These are phyloP conservation scores for Candida albicans DNA, from an alignment of 1,139 yeast genomes.

Conservation along the genomic window DNA sequence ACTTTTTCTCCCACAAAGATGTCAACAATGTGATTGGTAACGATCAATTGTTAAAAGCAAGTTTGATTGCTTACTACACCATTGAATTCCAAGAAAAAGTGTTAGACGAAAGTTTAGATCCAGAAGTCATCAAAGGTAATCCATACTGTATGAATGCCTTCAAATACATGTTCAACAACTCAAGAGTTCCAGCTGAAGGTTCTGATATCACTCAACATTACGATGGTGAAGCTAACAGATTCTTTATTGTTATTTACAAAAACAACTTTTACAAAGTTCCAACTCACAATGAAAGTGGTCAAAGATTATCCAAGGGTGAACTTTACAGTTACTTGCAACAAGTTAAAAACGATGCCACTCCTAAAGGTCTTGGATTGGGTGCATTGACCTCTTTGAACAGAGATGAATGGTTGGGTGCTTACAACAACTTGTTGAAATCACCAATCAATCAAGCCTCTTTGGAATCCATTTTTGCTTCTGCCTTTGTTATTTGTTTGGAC, in stretches of 20 bases:
- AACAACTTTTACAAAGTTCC: slow-evolving; percentile 82
- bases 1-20: slow-evolving; percentile 84
- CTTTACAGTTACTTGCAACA: slow-evolving; percentile 65
- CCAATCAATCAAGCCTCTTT: slow-evolving; percentile 61
- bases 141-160: slow-evolving; percentile 96
- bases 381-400: slow-evolving; percentile 82
- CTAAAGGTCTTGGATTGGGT: slow-evolving; percentile 60
- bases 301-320: slow-evolving; percentile 57
- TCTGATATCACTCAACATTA: slow-evolving; percentile 57
- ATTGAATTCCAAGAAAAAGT: slow-evolving; percentile 55
- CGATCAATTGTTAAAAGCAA: slow-evolving; percentile 75
- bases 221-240: slow-evolving; percentile 59
- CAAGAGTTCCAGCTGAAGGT: slow-evolving; percentile 69
- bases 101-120: slow-evolving; percentile 62
- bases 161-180: slow-evolving; percentile 86
- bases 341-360: slow-evolving; percentile 43
- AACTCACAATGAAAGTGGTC: slow-evolving; percentile 59
- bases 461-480: slow-evolving; percentile 70
- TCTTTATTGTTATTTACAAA: slow-evolving; percentile 69
- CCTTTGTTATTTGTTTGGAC: slow-evolving; percentile 83
- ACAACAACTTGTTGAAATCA: slow-evolving; percentile 55
- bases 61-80: slow-evolving; percentile 57
- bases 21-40: slow-evolving; percentile 54
- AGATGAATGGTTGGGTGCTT: slow-evolving; percentile 72
- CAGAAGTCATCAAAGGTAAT: slow-evolving; percentile 76